Base-by-base conservation (phyloP, 371 early-diverging fungal genomes). In the Batrachochytrium dendrobatidis region DNA sequence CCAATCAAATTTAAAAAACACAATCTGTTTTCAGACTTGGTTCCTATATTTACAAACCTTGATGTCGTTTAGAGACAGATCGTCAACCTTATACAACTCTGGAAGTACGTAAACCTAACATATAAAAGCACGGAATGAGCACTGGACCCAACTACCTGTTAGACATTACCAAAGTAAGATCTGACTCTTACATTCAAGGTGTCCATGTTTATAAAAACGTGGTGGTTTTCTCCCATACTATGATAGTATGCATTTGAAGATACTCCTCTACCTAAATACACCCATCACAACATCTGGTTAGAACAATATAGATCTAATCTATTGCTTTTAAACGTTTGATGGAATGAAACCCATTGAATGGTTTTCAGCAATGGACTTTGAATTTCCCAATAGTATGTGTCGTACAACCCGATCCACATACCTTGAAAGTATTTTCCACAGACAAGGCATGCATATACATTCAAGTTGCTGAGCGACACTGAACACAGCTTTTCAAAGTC, bases 381-480 rank as follows among this genome's bases (percentile, higher is more conserved):
- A 20, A 39, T 15, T 39, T 15, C 39, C 12, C 45, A 22, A 6
- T 2, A 65, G 20, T 2, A 1, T 20, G 34, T n/a, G 44, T 39
- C 18, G 24, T 33, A 52, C 18, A 58, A 30, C 52, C 20, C 32
- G 3, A 31, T 29, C 33, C 32, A 39, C 49, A 49, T 65, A 86
- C 89, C 95, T 83, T 96, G 96, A 66, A 85, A 95, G 66, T 94
- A 98, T 69, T 92, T 94, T 48, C 98, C 97, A 61, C 97, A 98
- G 1, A 94, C 90, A 22, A 98, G 83, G 65, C 99, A 98, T 0
- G 93, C 91, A 67, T 98, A 98, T 1, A 97, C 92, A 63, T 98
- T 98, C 62, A 87, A 66, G 64, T 91, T 90, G 29, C 91, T 88
- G 39, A 97, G 79, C 1, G 94, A 90, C 0, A 97, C 92, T 0